phyloP scores from a whole-genome alignment of 306 rosid species.

The Acmispon strigosus region DNA sequence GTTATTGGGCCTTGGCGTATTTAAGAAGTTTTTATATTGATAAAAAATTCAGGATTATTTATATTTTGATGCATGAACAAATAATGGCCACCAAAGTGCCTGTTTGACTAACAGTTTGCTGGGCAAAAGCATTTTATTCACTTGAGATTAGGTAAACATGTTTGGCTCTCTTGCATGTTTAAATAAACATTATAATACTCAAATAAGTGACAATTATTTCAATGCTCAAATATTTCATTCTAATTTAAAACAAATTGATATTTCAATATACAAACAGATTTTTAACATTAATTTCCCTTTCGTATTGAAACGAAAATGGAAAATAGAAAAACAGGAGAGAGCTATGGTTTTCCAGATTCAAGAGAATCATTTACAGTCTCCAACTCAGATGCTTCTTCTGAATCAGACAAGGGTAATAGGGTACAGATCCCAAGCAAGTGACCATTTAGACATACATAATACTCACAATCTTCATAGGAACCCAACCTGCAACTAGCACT shows the following conservation, averaged over 20 bases:
- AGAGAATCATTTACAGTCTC: constrained; percentile 22
- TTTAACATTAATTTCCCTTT: background rate
- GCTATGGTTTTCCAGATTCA: background rate
- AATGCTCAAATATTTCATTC: no score
- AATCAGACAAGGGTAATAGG: constrained; percentile 72
- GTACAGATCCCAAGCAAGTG: constrained; percentile 77
- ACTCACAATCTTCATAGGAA: constrained; percentile 71
- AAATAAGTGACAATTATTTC: no score
- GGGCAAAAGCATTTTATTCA: no score
- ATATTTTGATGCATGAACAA: no score
- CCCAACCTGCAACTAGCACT: constrained; percentile 86
- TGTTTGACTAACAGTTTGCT: no score
- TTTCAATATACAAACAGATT: background rate
- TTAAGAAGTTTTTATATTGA: background rate
- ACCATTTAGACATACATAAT: constrained; percentile 81
- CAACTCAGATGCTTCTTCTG: constrained; percentile 61
- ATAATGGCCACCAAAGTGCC: no score
- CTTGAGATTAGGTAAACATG: no score
- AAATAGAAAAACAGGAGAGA: background rate
- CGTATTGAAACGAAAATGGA: background rate
- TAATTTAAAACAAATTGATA: no score
- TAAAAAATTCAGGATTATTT: background rate
- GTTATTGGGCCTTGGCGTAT: background rate
- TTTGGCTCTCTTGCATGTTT: no score
- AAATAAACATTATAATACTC: no score